Evolutionary conservation across 768 basidiomycete species (phyloP), one percentile per base, ranked within the genome.

Genomic region (Lentinula boryana): DNA sequence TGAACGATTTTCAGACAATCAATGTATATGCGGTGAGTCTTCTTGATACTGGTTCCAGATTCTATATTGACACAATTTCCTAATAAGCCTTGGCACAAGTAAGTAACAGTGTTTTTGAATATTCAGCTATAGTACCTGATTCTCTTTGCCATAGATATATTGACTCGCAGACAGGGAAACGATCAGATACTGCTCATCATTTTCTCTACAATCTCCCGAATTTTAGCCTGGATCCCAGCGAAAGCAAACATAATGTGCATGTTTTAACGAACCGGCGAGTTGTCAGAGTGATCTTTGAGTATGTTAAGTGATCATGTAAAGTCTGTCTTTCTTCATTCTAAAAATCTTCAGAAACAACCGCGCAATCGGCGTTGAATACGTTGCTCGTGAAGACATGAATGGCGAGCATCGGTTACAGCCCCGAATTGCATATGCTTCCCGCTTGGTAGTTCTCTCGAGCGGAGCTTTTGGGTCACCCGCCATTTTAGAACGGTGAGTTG

Each of bases 151-250:
- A 7, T 18, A 82, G 78, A 50, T 81, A 78, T 66, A 72, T 81
- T 32, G 67, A 75, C 54, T 65, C 62, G 0, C 61, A 65, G 18
- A 78, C 72, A 3, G 78, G 79, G 10, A 65, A 41, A 21, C 74
- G 79, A 10, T 76, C 77, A 0, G 78, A 80, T 56, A 65, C 74
- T 2, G 68, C 79, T 2, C 71, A 73, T 56, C 63, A 67, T 55
- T 69, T 68, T 27, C 46, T 74, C 59, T 73, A 74, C 58, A 71
- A 65, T 53, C 70, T 70, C 38, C 63, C 65, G 7, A 18, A 44
- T 15, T 44, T 44, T 3, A 44, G 0, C 46, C 21, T 48, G 16
- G 46, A 48, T 5, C 43, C 43, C 38, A 5, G 4, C 1, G 38
- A 56, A 50, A 23, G 23, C 40, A 43, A 15, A n/a, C 31, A 31